These are phyloP conservation scores for Zoysia matrella DNA, from an alignment of 202 grass and related monocot genomes.

Conservation along the genomic window DNA sequence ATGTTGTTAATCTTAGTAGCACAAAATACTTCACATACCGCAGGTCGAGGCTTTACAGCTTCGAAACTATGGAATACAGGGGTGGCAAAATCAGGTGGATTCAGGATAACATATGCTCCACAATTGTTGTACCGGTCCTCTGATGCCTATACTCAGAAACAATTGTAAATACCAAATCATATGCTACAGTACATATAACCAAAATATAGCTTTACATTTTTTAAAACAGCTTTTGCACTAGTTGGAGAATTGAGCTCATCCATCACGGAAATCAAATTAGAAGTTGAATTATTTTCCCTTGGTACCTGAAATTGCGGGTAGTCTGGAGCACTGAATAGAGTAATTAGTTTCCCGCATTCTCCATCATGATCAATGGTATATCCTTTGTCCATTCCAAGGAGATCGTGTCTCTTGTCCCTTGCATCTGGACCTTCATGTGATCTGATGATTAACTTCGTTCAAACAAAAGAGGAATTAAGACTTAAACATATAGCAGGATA, in stretches of 20 bases:
- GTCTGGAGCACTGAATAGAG: too few relatives aligned
- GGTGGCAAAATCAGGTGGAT: conserved; percentile 73
- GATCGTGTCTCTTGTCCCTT: conserved; percentile 79
- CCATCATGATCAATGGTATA: too few relatives aligned
- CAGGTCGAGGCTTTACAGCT: conserved; percentile 51
- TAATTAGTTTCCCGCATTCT: too few relatives aligned
- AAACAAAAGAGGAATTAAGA: conserved; percentile 50
- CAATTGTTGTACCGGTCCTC: conserved; percentile 80
- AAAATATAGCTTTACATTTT: not conserved
- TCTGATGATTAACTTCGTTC: conserved; percentile 97
- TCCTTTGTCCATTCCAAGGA: conserved; percentile 73
- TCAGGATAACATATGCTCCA: conserved; percentile 89
- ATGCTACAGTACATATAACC: not conserved
- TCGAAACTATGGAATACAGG: conserved; percentile 91
- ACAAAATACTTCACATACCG: not conserved
- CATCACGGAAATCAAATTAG: not conserved
- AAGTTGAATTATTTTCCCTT: not conserved
- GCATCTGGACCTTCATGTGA: conserved; percentile 99
- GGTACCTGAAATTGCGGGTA: conserved; percentile 90
- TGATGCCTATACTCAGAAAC: conserved; percentile 60
- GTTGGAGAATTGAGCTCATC: conserved; percentile 13
- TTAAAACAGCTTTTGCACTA: not conserved
- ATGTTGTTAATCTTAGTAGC: not conserved
- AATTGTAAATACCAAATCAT: not conserved
- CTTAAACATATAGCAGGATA: conserved; percentile 3